A percentile compares a stretch with the other conserved stretches of the same genome.
Evolutionary conservation across 2,329 filamentous ascomycete genomes (phyloP).

Genomic region (Ascosphaera apis): DNA sequence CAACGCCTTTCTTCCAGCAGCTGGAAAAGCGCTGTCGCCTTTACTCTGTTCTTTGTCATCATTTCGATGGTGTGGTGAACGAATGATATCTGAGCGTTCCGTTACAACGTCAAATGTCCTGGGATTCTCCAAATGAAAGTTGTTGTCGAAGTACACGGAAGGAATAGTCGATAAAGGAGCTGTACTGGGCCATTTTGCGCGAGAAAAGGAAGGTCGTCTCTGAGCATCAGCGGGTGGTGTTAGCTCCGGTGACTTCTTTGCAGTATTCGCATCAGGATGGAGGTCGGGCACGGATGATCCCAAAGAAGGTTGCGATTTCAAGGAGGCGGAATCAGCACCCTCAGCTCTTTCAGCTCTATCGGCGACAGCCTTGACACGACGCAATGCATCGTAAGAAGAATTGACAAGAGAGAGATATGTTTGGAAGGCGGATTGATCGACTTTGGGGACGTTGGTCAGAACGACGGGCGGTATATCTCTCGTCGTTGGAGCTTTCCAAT

Average conservation of each 20-base stretch:
- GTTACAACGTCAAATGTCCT: conserved; percentile 92
- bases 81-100: conserved; percentile 89
- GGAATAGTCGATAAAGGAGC: conserved; percentile 85
- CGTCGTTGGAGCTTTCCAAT: conserved; percentile 61
- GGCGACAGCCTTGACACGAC: conserved; percentile 55
- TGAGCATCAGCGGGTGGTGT: too few relatives aligned
- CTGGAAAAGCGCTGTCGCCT: conserved; percentile 10
- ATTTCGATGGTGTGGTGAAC: conserved; percentile 31
- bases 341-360: conserved; percentile 39
- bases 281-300: too few relatives aligned
- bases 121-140: conserved; percentile 88
- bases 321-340: too few relatives aligned
- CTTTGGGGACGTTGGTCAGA: conserved; percentile 63
- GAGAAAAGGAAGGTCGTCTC: too few relatives aligned
- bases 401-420: conserved; percentile 71
- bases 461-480: conserved; percentile 85
- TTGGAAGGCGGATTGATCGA: conserved; percentile 60
- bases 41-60: conserved; percentile 32
- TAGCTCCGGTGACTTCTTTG: too few relatives aligned
- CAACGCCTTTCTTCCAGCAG: conserved; percentile 46
- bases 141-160: conserved; percentile 77
- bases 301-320: too few relatives aligned
- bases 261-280: too few relatives aligned
- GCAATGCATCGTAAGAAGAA: conserved; percentile 68
- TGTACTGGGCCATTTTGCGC: conserved; percentile 15